phyloP scores from a whole-genome alignment of 352 stramenopile species.

The Albugo candida region DNA sequence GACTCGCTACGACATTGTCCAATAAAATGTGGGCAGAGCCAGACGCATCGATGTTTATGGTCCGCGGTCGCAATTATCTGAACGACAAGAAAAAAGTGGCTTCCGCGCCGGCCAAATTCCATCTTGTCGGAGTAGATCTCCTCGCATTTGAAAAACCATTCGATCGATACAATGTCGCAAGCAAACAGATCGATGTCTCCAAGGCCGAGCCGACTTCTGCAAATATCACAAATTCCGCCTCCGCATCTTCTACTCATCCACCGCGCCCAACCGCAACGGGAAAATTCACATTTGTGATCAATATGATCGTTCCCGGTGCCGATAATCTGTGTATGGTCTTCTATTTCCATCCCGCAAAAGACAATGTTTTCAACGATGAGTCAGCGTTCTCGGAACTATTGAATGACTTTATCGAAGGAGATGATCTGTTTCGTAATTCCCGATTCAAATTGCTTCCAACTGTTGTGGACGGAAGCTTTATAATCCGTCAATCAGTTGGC shows the following conservation, averaged over 20 bases:
- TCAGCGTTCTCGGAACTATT: slow-evolving; percentile 77
- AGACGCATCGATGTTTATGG: slow-evolving; percentile 54
- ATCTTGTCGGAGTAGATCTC: slow-evolving; percentile 62
- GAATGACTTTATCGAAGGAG: slow-evolving; percentile 85
- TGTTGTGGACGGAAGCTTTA: slow-evolving; percentile 92
- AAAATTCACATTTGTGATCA: slow-evolving; percentile 81
- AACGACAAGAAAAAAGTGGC: slow-evolving; percentile 77
- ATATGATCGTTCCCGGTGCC: slow-evolving; percentile 71
- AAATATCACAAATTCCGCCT: slow-evolving; percentile 29
- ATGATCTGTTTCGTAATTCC: slow-evolving; percentile 89
- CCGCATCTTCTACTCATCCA: slow-evolving; percentile 17
- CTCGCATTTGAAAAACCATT: slow-evolving; percentile 48
- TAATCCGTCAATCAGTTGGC: slow-evolving; percentile 89
- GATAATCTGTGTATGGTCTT: slow-evolving; percentile 72
- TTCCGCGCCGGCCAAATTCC: slow-evolving; percentile 47
- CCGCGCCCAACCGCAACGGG: too few relatives aligned
- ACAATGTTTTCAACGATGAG: slow-evolving; percentile 74
- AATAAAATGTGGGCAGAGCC: slow-evolving; percentile 76
- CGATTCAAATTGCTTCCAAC: slow-evolving; percentile 97
- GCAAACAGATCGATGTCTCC: slow-evolving; percentile 7
- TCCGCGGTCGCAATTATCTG: slow-evolving; percentile 80
- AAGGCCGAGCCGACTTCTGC: too few relatives aligned
- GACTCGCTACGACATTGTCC: slow-evolving; percentile 42
- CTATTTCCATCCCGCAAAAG: slow-evolving; percentile 63
- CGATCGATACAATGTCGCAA: slow-evolving; percentile 64